Base-by-base conservation (phyloP, 2,329 filamentous ascomycete species). In the Raffaelea arxii region DNA sequence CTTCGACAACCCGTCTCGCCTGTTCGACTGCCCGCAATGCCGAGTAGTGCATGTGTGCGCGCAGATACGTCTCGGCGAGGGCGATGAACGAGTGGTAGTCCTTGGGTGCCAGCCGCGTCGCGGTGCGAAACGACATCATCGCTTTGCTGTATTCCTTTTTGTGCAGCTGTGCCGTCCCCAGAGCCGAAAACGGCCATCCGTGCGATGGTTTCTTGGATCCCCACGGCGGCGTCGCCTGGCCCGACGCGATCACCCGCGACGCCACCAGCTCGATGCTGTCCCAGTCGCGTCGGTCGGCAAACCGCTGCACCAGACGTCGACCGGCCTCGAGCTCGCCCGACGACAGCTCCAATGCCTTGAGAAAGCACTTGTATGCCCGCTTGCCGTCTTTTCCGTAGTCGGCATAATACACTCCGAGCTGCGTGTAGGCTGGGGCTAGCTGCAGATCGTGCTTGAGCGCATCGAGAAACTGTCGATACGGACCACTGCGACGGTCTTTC, bases 51-150 rank as follows among this genome's bases (percentile, higher is more conserved):
- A 91, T 77, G 10, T 92, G 91, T 16, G 90, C 94, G 55, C 86
- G 92, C 60, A 96, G 85, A 59, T 98, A 98, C 59, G 89, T 94
- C 66, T 98, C 92, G n/a, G 91, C 92, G 2, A 98, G 74, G 1
- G 92, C 92, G 22, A 98, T 86, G 80, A 91, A 98, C 0, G 87
- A 94, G 65, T 98, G 85, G 58, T 97, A 97, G 62, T 97, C 88
- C 37, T 82, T 71, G 0, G 90, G 88, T 2, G 81, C 78, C 41
- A 95, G 86, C 45, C 91, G 77, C 27, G 98, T 70, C 11, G 92
- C 90, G 2, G 87, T 80, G 58, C 97, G 86, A 62, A 97, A 98
- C 0, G 88, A 94, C 9, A 91, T 82, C 46, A 97, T 89, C 30
- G 89, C 89, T 59, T 87, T 85, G 54, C 82, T 71, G 56, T 91